Evolutionary conservation across 1,139 yeast species (phyloP).

Genomic region (Magnusiomyces magnusii): DNA sequence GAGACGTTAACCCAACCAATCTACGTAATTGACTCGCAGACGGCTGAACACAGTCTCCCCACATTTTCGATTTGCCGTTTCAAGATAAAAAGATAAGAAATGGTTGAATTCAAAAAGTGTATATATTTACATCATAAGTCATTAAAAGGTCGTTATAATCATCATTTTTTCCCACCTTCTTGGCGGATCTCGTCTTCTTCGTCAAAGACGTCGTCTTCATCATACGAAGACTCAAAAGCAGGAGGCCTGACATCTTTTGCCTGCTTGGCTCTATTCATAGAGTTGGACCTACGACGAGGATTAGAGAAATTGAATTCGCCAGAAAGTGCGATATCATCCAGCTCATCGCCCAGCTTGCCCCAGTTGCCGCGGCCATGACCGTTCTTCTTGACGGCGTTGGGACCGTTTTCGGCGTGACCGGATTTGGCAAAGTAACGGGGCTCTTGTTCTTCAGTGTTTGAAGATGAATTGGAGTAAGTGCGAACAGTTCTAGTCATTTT

Average conservation of each 20-base stretch:
- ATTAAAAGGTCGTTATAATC: too few relatives aligned
- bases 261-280: slow-evolving; percentile 24
- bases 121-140: too few relatives aligned
- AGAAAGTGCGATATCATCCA: slow-evolving; percentile 33
- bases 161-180: not conserved
- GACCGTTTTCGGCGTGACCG: slow-evolving; percentile 59
- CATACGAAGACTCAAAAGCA: not conserved
- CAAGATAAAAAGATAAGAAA: too few relatives aligned
- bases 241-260: slow-evolving; percentile 5
- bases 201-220: not conserved
- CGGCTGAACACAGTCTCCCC: too few relatives aligned
- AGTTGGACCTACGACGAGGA: slow-evolving; percentile 37
- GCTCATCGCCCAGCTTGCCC: slow-evolving; percentile 38
- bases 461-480: slow-evolving; percentile 50
- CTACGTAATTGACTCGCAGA: too few relatives aligned
- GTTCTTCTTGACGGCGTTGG: slow-evolving; percentile 68
- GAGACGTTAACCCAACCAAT: too few relatives aligned
- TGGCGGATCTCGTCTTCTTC: not conserved
- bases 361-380: slow-evolving; percentile 68
- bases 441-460: slow-evolving; percentile 33
- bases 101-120: too few relatives aligned
- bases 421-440: slow-evolving; percentile 72
- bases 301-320: slow-evolving; percentile 36
- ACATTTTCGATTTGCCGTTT: too few relatives aligned
- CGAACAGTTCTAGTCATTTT: slow-evolving; percentile 79